phyloP scores from a whole-genome alignment of 2,329 filamentous ascomycete genomes.

The Gremmenia infestans region DNA sequence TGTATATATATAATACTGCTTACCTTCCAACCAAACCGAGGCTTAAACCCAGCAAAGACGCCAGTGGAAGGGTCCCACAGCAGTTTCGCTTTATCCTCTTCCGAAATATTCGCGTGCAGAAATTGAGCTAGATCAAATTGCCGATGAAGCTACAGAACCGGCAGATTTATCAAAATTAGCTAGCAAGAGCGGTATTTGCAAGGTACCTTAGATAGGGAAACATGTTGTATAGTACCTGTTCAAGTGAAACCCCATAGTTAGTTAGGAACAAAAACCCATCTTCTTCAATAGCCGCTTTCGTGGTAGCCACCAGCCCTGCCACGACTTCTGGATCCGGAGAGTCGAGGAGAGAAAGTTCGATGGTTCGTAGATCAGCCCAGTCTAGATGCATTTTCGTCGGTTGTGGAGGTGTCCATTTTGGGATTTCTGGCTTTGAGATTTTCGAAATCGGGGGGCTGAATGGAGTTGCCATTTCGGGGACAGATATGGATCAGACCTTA shows the following conservation, averaged over 20 bases:
- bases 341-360: conserved; percentile 41
- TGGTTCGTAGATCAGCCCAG: conserved; percentile 39
- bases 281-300: conserved; percentile 39
- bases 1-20: neutral
- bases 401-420: conserved; percentile 40
- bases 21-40: conserved; percentile 34
- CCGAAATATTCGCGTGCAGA: conserved; percentile 43
- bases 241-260: conserved; percentile 47
- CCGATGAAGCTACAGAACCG: conserved; percentile 32
- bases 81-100: conserved; percentile 44
- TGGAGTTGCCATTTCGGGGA: conserved; percentile 27
- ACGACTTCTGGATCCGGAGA: conserved; percentile 39
- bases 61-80: conserved; percentile 44
- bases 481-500: too few relatives aligned
- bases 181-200: too few relatives aligned
- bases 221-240: conserved; percentile 30
- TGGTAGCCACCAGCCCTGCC: conserved; percentile 38
- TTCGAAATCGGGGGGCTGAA: conserved; percentile 38
- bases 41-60: conserved; percentile 47
- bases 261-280: conserved; percentile 44
- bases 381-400: conserved; percentile 40
- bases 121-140: conserved; percentile 48
- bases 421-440: conserved; percentile 38
- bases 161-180: neutral
- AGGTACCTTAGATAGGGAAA: too few relatives aligned